Base-by-base conservation (phyloP, 768 basidiomycete species). In the Thelephora ganbajun region DNA sequence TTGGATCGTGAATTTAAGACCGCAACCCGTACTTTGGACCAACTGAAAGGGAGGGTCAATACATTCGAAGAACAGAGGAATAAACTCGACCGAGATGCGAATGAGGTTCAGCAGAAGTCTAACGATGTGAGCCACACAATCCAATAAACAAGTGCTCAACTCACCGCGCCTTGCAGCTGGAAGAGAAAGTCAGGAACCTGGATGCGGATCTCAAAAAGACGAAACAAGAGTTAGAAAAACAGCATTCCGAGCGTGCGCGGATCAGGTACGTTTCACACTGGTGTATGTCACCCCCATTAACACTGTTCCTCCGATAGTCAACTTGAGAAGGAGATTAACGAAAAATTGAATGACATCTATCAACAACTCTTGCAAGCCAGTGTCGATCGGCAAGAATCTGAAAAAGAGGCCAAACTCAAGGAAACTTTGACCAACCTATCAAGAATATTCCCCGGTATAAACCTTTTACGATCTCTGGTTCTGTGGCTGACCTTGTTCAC, bases 311-410 rank as follows among this genome's bases (percentile, higher is more conserved):
- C 12, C 7, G 14, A 18, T 53, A 98, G 92, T 42, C 86, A 89
- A 67, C 75, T 91, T 11, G 92, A 96, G 62, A 76, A 79, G 0
- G 93, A 99, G 56, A 76, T 83, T 20, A 93, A 94, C 59, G 94
- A 94, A 64, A 92, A 93, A 59, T 75, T 99, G 5, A 73, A 80
- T 45, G 80, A 79, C 12, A 72, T 88, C 2, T 85, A 88, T 57
- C 73, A 80, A 43, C 83, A 96, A 57, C 74, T 99, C 2, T 68
- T 91, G 12, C 86, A 93, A 59, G 93, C 93, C 1, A 88, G 90
- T 23, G 81, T 88, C 0, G 93, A 97, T 57, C 83, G 70, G 63
- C 79, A 80, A 42, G 89, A 96, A 62, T 80, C 80, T 0, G 90
- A 97, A 58, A 74, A 81, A 19, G 93, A 97, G 56, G 70, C 65